Conservation (phyloP, 331 rosid species). For the Erythrophleum ivorense region DNA sequence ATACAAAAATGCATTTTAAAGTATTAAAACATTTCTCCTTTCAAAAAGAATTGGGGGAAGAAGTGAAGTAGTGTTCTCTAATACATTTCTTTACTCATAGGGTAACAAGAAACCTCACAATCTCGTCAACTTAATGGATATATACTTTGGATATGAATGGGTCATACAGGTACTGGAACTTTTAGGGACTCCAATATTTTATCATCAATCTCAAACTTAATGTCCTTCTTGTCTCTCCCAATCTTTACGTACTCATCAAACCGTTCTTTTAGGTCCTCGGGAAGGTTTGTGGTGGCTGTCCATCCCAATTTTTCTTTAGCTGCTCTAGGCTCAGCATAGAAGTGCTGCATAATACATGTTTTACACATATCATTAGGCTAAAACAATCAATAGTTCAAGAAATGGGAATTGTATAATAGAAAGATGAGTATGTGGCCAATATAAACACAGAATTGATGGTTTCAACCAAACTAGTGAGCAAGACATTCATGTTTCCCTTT, state of each 20-base stretch:
- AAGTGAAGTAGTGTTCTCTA: conserved; percentile 23
- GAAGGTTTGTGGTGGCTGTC: conserved; percentile 69
- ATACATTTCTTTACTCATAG: conserved; percentile 7
- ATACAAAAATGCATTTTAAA: background rate
- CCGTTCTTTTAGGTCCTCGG: conserved; percentile 80
- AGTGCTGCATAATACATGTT: conserved; percentile 67
- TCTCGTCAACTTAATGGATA: too few relatives aligned
- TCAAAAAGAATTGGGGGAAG: background rate
- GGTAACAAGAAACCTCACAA: conserved; percentile 20
- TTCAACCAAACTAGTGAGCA: background rate
- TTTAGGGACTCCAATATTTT: conserved; percentile 80
- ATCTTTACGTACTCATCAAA: conserved; percentile 86
- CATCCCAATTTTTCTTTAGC: conserved; percentile 85
- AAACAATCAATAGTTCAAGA: background rate
- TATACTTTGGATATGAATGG: conserved; percentile 8
- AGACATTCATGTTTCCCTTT: background rate
- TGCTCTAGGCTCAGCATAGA: conserved; percentile 96
- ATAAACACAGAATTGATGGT: background rate
- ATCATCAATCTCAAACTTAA: conserved; percentile 87
- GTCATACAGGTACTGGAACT: conserved; percentile 73
- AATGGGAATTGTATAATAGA: background rate
- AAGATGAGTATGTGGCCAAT: background rate
- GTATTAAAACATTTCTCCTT: background rate
- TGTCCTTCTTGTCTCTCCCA: conserved; percentile 87
- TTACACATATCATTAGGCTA: background rate